A percentile compares a stretch with the other conserved stretches of the same genome.
These are phyloP conservation scores for Suillus bovinus DNA, from an alignment of 768 basidiomycete species.

Conservation along the genomic window DNA sequence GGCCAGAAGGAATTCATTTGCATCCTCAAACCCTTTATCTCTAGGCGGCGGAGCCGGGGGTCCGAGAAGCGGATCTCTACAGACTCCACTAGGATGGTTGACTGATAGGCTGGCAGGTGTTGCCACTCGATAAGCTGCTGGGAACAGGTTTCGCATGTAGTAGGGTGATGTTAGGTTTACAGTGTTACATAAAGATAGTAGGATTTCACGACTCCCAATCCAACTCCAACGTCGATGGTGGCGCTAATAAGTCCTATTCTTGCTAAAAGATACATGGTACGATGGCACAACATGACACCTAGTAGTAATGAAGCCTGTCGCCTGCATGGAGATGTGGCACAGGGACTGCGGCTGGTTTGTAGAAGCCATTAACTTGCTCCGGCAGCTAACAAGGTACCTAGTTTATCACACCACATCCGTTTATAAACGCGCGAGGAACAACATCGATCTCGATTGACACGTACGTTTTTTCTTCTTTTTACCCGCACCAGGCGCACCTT, in stretches of 20 bases:
- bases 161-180: neutral
- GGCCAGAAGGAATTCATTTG: constrained; percentile 74
- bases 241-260: neutral
- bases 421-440: neutral
- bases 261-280: neutral
- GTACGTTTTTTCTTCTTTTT: constrained; percentile 81
- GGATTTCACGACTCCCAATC: neutral
- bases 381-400: constrained; percentile 27
- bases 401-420: constrained; percentile 5
- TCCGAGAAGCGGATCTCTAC: constrained; percentile 60
- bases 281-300: neutral
- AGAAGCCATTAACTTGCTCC: constrained; percentile 14
- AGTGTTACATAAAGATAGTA: constrained; percentile 3
- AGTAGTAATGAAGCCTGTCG: neutral
- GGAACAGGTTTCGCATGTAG: neutral
- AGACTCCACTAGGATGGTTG: constrained; percentile 78
- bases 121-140: constrained; percentile 37
- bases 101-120: constrained; percentile 72
- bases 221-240: neutral
- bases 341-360: neutral
- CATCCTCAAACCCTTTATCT: constrained; percentile 81
- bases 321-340: neutral
- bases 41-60: constrained; percentile 60
- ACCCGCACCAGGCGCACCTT: constrained; percentile 49
- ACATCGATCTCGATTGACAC: constrained; percentile 22